These are phyloP conservation scores for Penicillium goetzii DNA, from an alignment of 495 filamentous ascomycete genomes.

Conservation along the genomic window DNA sequence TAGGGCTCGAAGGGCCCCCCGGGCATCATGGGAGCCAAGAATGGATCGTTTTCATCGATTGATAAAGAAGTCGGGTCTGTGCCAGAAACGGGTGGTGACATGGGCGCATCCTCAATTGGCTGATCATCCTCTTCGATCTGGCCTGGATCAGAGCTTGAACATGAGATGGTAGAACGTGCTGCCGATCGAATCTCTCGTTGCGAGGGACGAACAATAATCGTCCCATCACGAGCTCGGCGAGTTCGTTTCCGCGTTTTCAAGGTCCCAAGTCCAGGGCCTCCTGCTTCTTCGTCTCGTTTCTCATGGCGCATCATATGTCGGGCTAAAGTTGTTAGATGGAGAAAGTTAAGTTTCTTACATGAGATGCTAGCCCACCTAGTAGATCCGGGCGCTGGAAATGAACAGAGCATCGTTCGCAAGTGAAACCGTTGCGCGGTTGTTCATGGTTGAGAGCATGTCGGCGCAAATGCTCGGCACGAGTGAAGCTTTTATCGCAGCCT, in stretches of 20 bases:
- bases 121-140: conserved; percentile 25
- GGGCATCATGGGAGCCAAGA: conserved; percentile 42
- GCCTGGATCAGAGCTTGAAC: conserved; percentile 25
- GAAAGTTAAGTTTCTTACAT: too few species aligned
- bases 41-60: conserved; percentile 36
- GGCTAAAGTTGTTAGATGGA: too few species aligned
- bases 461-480: conserved; percentile 61
- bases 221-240: conserved; percentile 59
- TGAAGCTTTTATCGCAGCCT: conserved; percentile 58
- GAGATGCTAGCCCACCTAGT: too few species aligned
- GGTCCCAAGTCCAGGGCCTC: conserved; percentile 58
- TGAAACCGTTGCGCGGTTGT: conserved; percentile 51
- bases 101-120: too few species aligned
- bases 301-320: conserved; percentile 62
- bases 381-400: conserved; percentile 61
- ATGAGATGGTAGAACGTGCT: conserved; percentile 15
- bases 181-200: conserved; percentile 31
- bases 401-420: conserved; percentile 58
- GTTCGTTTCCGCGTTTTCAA: conserved; percentile 64
- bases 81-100: conserved; percentile 39
- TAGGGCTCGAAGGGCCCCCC: conserved; percentile 41
- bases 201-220: conserved; percentile 50
- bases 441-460: conserved; percentile 61
- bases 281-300: conserved; percentile 63
- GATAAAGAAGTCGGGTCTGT: conserved; percentile 32